phyloP scores from a whole-genome alignment of 2,329 filamentous ascomycete genomes.

The Colletotrichum tamarilloi region DNA sequence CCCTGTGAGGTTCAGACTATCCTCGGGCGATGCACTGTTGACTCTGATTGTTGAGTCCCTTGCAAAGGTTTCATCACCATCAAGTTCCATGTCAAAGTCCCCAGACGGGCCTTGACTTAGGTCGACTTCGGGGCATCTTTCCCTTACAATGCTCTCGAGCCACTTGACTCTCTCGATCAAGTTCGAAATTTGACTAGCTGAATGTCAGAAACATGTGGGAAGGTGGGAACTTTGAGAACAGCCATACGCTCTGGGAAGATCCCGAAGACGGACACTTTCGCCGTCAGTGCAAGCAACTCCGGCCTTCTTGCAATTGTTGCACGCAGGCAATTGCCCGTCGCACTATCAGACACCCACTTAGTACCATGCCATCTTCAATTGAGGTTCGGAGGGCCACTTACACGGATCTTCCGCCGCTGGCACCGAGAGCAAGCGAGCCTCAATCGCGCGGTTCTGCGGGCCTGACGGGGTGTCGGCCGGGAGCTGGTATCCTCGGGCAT shows the following conservation, averaged over 20 bases:
- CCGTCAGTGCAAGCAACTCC: slow-evolving; percentile 55
- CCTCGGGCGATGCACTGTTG: slow-evolving; percentile 32
- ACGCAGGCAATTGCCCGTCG: slow-evolving; percentile 54
- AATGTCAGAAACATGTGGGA: neutral
- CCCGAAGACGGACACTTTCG: slow-evolving; percentile 51
- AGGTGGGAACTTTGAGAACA: no score
- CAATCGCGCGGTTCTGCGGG: slow-evolving; percentile 42
- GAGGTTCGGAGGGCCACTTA: slow-evolving; percentile 38
- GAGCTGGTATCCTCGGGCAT: slow-evolving; percentile 23
- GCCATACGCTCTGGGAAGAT: slow-evolving; percentile 54
- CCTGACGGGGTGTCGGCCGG: slow-evolving; percentile 35
- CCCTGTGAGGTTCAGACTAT: neutral
- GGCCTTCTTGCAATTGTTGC: slow-evolving; percentile 56
- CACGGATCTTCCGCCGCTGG: slow-evolving; percentile 61
- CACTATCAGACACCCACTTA: slow-evolving; percentile 48
- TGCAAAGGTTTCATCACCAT: slow-evolving; percentile 5
- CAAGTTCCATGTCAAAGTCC: slow-evolving; percentile 11
- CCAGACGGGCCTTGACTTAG: slow-evolving; percentile 39
- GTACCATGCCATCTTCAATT: neutral
- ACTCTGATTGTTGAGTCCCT: slow-evolving; percentile 33
- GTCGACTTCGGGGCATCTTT: slow-evolving; percentile 55
- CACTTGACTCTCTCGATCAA: slow-evolving; percentile 55
- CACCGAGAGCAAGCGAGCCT: slow-evolving; percentile 46
- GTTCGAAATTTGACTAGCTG: slow-evolving; percentile 41
- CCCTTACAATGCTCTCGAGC: slow-evolving; percentile 56